These are phyloP conservation scores for Aspergillus arachidicola DNA, from an alignment of 2,329 filamentous ascomycete genomes.

Conservation along the genomic window DNA sequence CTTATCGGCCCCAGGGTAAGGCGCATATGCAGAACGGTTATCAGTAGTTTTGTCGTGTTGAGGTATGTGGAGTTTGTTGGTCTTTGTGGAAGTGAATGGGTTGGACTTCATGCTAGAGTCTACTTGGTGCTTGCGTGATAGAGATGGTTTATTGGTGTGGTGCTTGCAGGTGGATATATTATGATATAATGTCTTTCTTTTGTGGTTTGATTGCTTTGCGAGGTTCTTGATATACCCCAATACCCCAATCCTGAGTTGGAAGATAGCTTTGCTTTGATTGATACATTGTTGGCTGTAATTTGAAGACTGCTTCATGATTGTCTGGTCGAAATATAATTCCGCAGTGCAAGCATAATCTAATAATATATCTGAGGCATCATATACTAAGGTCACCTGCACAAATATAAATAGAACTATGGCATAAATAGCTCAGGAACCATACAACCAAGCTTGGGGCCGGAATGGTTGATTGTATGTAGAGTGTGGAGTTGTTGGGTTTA, in stretches of 20 bases:
- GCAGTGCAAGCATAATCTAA: too few relatives aligned
- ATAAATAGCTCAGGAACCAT: too few relatives aligned
- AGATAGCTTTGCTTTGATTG: not conserved
- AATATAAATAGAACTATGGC: too few relatives aligned
- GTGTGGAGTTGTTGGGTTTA: too few relatives aligned
- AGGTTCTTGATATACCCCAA: not conserved
- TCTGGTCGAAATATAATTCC: too few relatives aligned
- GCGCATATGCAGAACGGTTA: not conserved
- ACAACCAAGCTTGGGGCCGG: rapidly evolving
- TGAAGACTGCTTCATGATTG: not conserved
- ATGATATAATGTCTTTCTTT: not conserved
- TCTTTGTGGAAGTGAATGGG: not conserved
- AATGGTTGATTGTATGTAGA: too few relatives aligned
- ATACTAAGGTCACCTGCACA: too few relatives aligned
- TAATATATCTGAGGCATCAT: too few relatives aligned
- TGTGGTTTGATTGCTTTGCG: not conserved
- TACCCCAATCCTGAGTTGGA: not conserved
- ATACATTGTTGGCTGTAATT: not conserved
- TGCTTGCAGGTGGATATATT: not conserved
- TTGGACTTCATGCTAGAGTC: too few relatives aligned
- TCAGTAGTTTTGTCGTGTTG: not conserved
- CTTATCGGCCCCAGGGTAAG: not conserved
- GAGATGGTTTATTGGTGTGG: not conserved
- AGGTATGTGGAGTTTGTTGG: not conserved
- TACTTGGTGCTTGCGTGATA: not conserved